Evolutionary conservation across 192 early-diverging fungal genomes (phyloP).

Genomic region (Lunasporangiospora selenospora): DNA sequence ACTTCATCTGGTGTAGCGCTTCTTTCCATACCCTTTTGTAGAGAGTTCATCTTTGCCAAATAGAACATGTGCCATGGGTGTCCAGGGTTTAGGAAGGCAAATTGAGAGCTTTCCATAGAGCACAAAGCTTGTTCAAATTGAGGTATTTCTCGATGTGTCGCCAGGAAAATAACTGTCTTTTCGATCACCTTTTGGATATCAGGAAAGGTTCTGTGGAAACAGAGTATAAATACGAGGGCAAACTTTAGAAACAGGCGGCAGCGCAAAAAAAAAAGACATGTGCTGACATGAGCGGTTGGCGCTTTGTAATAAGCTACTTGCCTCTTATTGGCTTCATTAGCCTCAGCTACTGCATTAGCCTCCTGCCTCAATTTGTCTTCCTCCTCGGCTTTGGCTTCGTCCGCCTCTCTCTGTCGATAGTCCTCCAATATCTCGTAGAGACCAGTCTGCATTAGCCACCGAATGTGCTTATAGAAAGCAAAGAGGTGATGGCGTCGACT

Average conservation of each 20-base stretch:
- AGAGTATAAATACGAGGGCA: too few species aligned
- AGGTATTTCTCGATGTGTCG: neutral
- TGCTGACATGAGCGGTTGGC: too few species aligned
- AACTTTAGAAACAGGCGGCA: too few species aligned
- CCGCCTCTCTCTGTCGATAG: conserved; percentile 21
- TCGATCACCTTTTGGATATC: conserved; percentile 34
- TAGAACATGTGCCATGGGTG: conserved; percentile 32
- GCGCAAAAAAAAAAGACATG: neutral
- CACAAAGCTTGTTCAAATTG: conserved; percentile 14
- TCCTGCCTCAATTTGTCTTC: conserved; percentile 18
- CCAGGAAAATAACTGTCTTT: conserved; percentile 23
- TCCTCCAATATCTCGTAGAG: conserved; percentile 60
- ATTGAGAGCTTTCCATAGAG: conserved; percentile 4
- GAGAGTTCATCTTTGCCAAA: neutral
- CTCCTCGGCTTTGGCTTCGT: conserved; percentile 27
- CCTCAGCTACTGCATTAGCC: neutral
- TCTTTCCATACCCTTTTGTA: too few species aligned
- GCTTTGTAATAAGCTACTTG: too few species aligned
- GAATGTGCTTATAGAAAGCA: conserved; percentile 74
- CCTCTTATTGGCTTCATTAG: too few species aligned
- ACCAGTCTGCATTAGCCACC: conserved; percentile 65
- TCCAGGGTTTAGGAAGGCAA: conserved; percentile 13
- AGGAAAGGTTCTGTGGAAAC: conserved; percentile 5
- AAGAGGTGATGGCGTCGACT: conserved; percentile 61
- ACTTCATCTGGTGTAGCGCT: too few species aligned